Base-by-base conservation (phyloP, 495 filamentous ascomycete species). In the Aspergillus bertholletiae region DNA sequence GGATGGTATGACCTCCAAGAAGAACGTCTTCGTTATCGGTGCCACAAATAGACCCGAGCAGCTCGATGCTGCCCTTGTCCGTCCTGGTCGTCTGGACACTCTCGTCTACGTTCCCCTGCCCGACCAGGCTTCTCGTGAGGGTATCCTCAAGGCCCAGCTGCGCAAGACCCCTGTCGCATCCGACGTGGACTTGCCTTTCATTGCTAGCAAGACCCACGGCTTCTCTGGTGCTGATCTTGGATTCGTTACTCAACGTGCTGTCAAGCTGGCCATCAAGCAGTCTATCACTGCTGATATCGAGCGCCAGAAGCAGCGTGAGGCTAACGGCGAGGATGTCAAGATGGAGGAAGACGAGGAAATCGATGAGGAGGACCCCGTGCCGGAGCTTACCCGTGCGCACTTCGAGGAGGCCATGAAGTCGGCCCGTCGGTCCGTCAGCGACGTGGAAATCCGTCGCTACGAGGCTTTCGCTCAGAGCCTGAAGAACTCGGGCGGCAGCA, bases 11-110 rank as follows among this genome's bases (percentile, higher is more conserved):
- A 97, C 95, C 45, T 96, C 93, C 7, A 98, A 98, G 89, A 98
- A 98, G 88, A 98, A 98, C 74, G 94, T 98, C 62, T 98, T 98
- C 78, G 94, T 98, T 61, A 98, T 98, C 63, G 94, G 94, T 73
- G 94, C 94, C 28, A 98, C 94, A 67, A 98, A 98, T 80, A 85
- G 94, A 77, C 94, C 94, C 37, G 94, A 98, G 80, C 94, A 97
- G 77, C 85, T 98, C 44, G 94, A 98, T 75, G 92, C 92, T 68
- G 94, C 94, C 55, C 83, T 98, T 62, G 96, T 94, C 80, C 92
- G 94, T 79, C 94, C 94, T 39, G 94, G 94, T 57, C 94, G 94
- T 92, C 87, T 98, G 21, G 94, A 98, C 71, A 96, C 94, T 44
- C 83, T 97, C 54, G 93, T 98, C 72, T 98, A 98, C 69, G 94